These are phyloP conservation scores for Lagenaria siceraria DNA, from an alignment of 306 rosid genomes.

Conservation along the genomic window DNA sequence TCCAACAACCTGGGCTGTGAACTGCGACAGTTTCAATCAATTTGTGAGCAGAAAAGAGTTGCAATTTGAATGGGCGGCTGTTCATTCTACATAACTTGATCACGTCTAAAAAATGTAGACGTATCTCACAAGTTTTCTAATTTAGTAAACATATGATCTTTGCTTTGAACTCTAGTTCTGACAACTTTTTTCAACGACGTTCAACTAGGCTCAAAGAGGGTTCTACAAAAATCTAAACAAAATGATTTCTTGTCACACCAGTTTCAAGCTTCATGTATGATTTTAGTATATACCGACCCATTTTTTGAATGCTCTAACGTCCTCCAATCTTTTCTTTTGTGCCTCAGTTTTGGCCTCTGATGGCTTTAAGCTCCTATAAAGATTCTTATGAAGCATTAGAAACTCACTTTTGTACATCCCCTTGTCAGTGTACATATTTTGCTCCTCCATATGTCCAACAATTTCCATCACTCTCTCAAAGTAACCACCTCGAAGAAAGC, in stretches of 20 bases:
- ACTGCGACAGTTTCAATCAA: too few species aligned
- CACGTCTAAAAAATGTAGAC: too few species aligned
- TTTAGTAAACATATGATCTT: too few species aligned
- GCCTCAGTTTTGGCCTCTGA: slow-evolving; percentile 64
- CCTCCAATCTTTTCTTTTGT: slow-evolving; percentile 53
- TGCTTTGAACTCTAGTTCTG: too few species aligned
- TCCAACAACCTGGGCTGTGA: neutral
- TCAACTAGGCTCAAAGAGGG: neutral
- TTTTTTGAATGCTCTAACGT: slow-evolving; percentile 57
- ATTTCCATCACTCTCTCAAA: slow-evolving; percentile 95
- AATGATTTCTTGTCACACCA: neutral
- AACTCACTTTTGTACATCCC: slow-evolving; percentile 66
- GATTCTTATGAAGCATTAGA: slow-evolving; percentile 59
- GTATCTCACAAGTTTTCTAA: too few species aligned
- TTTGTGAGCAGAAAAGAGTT: too few species aligned
- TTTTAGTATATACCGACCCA: slow-evolving; percentile 32
- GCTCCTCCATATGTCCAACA: slow-evolving; percentile 40
- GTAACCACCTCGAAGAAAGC: slow-evolving; percentile 72
- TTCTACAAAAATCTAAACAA: neutral
- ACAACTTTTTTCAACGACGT: neutral
- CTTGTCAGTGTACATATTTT: slow-evolving; percentile 47
- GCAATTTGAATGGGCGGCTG: too few species aligned
- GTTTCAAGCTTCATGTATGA: neutral
- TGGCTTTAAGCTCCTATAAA: slow-evolving; percentile 53
- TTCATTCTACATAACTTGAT: too few species aligned